A percentile compares a stretch with the other conserved stretches of the same genome.
These are phyloP conservation scores for Candolleomyces efflorescens DNA, from an alignment of 768 basidiomycete genomes.

Conservation along the genomic window DNA sequence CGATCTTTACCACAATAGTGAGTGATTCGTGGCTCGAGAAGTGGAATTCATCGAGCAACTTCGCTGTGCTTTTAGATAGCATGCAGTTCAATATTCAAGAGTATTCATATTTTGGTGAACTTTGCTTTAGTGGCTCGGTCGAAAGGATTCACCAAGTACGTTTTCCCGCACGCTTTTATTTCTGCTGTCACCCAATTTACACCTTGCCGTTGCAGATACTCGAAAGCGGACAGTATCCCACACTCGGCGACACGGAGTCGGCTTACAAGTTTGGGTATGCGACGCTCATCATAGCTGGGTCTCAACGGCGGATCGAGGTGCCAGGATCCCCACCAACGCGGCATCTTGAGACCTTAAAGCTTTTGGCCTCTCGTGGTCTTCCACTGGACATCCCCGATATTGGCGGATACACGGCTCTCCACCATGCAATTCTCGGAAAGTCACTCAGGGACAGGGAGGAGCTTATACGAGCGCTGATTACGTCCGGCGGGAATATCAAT, in stretches of 20 bases:
- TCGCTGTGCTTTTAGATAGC: slow-evolving; percentile 16
- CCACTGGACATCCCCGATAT: slow-evolving; percentile 41
- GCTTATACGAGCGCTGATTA: slow-evolving; percentile 35
- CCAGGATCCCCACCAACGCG: background rate
- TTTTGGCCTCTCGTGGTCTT: slow-evolving; percentile 37
- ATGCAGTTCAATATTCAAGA: slow-evolving; percentile 15
- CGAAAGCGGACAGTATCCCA: slow-evolving; percentile 28
- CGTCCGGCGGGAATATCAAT: slow-evolving; percentile 45
- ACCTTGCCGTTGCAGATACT: slow-evolving; percentile 18
- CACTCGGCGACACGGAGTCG: slow-evolving; percentile 36
- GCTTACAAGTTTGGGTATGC: slow-evolving; percentile 40
- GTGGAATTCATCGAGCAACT: no score
- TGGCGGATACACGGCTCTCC: slow-evolving; percentile 44
- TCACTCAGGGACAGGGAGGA: slow-evolving; percentile 16
- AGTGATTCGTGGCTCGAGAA: background rate
- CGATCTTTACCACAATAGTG: slow-evolving; percentile 24
- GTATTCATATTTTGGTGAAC: slow-evolving; percentile 23
- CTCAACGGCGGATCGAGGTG: slow-evolving; percentile 25
- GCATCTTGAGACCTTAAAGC: slow-evolving; percentile 29
- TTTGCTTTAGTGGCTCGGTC: slow-evolving; percentile 22
- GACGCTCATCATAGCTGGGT: slow-evolving; percentile 34
- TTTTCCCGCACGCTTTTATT: background rate
- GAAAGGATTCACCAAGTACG: slow-evolving; percentile 19
- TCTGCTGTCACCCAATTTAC: background rate
- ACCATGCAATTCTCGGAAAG: slow-evolving; percentile 35